Percentiles rank a stretch among this genome's conserved stretches.
Conservation (phyloP, 1,284 basidiomycete genomes). For the Tylopilus orsonianus region DNA sequence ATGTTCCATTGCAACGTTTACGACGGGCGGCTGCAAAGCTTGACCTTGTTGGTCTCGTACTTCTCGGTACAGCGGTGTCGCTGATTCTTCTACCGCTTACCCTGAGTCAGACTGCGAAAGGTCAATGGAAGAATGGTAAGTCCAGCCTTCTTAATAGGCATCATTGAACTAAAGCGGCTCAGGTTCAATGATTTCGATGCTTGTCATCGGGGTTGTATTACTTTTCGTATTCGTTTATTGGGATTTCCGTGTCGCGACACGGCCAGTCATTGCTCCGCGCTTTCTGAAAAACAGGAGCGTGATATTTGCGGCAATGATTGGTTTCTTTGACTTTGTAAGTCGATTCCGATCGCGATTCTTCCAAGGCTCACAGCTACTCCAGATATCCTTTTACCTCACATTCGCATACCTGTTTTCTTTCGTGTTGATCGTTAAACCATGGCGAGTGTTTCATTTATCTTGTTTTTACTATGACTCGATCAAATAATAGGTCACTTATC, state of each 20-base stretch:
- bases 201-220: slow-evolving; percentile 48
- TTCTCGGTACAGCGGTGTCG: slow-evolving; percentile 60
- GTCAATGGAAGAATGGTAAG: slow-evolving; percentile 47
- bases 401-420: slow-evolving; percentile 63
- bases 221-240: slow-evolving; percentile 47
- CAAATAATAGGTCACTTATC: slow-evolving; percentile 43
- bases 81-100: slow-evolving; percentile 72
- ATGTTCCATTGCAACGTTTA: slow-evolving; percentile 17
- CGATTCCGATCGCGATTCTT: slow-evolving; percentile 9
- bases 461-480: not conserved
- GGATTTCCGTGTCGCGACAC: slow-evolving; percentile 49
- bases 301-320: slow-evolving; percentile 60
- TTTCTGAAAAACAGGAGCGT: slow-evolving; percentile 61
- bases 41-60: slow-evolving; percentile 65
- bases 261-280: slow-evolving; percentile 53
- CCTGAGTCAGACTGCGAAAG: slow-evolving; percentile 44
- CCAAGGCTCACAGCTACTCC: slow-evolving; percentile 23
- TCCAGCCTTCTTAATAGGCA: not conserved
- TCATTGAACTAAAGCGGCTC: slow-evolving; percentile 2
- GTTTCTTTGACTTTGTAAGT: slow-evolving; percentile 68
- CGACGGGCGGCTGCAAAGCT: slow-evolving; percentile 45
- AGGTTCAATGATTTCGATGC: slow-evolving; percentile 60
- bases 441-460: slow-evolving; percentile 34
- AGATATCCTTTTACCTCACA: slow-evolving; percentile 65
- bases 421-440: slow-evolving; percentile 58